Base-by-base conservation (phyloP, 2,329 filamentous ascomycete genomes). In the Cercospora beticola region DNA sequence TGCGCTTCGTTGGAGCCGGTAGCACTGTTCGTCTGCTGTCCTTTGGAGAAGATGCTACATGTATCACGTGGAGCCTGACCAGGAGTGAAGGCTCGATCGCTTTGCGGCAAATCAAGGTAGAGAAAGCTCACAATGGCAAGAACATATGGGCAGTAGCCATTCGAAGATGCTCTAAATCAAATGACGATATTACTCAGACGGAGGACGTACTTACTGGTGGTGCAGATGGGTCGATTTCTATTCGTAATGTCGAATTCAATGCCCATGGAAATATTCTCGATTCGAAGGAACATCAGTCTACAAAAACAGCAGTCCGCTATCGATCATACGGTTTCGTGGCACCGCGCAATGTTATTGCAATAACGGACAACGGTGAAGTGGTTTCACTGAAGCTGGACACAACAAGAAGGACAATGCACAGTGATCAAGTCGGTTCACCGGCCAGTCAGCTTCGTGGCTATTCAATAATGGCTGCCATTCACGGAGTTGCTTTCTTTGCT, bases 31-130 rank as follows among this genome's bases (percentile, higher is more conserved):
- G 83, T 9, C 75, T 97, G 0, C 85, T 92, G 49, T 97, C 94
- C 0, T 91, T 93, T 73, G 93, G 94, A 10, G 94, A 97, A 80
- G 94, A 97, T 79, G 87, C 90, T 8, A 92, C 91, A 5, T 86
- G 88, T 64, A 89, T 94, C 74, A 83, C 86, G 70, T 97, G 94
- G 82, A 73, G 23, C 63, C 79, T 62, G 26, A 58, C 23, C 73
- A 9, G n/a, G 16, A 68, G 23, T 66, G 59, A 46, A 6, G 56
- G 33, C 16, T 56, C 54, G 12, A 43, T 40, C 12, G 79, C 72
- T 5, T 77, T 93, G 54, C 79, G 79, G 12, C 86, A 91, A 62
- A 76, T 84, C 1, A 82, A 84, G 1, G 87, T 85, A 7, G 86
- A 88, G 61, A 83, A 86, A 2, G 86, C 88, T 68, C 94, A 98